Conservation (phyloP, 1,139 yeast genomes). For the Geotrichum bryndzae region DNA sequence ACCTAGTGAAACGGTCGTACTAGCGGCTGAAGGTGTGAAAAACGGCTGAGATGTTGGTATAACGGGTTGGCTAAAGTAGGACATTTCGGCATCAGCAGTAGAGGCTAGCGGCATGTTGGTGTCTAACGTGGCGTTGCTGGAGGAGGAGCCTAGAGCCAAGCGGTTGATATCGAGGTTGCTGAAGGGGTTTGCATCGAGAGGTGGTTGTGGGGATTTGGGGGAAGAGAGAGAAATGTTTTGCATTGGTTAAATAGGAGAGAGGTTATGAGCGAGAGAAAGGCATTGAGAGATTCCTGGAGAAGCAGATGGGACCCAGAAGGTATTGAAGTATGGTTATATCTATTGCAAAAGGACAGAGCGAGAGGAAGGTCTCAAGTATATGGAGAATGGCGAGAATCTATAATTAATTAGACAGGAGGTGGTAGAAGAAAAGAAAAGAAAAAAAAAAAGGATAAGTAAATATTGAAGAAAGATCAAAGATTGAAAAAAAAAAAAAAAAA, state of each 20-base stretch:
- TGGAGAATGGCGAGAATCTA: no score
- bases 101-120: not conserved
- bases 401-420: no score
- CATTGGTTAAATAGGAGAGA: not conserved
- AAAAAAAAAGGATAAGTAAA: no score
- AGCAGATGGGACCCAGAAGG: not conserved
- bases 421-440: no score
- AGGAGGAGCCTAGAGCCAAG: not conserved
- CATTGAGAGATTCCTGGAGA: not conserved
- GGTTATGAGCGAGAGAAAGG: not conserved
- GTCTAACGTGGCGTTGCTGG: not conserved
- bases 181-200: not conserved
- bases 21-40: not conserved
- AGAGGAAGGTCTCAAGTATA: no score
- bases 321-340: not conserved
- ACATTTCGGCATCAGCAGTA: not conserved
- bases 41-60: not conserved
- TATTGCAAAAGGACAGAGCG: no score
- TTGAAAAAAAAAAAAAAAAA: no score
- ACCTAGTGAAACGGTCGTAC: not conserved
- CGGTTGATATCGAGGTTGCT: not conserved
- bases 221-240: not conserved
- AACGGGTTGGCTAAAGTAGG: not conserved
- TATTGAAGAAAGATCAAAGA: no score
- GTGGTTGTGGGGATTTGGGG: not conserved